Base-by-base conservation (phyloP, 768 basidiomycete genomes). In the Phaffia tasmanica region DNA sequence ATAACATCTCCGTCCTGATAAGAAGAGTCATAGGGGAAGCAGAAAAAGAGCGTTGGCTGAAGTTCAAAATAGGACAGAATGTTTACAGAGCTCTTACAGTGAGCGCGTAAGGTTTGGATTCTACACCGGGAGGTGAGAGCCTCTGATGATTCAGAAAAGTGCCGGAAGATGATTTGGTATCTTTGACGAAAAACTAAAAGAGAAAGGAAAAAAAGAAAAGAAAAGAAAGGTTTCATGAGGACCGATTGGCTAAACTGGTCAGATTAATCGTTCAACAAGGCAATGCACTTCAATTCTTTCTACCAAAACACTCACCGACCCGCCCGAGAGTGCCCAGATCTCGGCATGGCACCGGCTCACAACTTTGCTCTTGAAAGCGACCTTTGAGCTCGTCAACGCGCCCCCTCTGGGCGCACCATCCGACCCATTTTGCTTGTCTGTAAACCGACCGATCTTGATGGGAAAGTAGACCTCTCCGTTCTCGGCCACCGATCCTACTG, bases 101-200 rank as follows among this genome's bases (percentile, higher is more conserved):
- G 72, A 97, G 80, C 69, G 83, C 83, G 68, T 81, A 85, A 0
- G 89, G 83, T 49, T 84, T 79, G 5, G 85, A 87, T 75, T 94
- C 93, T 8, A 83, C 81, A 57, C 86, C 87, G 15, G 93, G 91
- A 0, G 85, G 80, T 48, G 85, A 85, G n/a, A 98, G 81, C 56
- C 93, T 78, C 63, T 93, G 84, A 74, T 97, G 93, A 76, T 99
- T 99, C 69, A 98, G 80, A 75, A 98, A 98, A 1, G 94, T 99
- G 29, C 94, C 94, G 0, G 86, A 86, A 58, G 85, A 86, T 51
- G 84, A 86, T 76, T 90, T 89, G 25, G 91, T 94, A 75, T 97
- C 94, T 62, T 83, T 83, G 72, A 99, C 87, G 75, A 81, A 90
- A 76, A 97, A 95, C 75, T 84, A 82, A 18, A 8, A 57, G 46